Percentiles rank a stretch among this genome's conserved stretches.
phyloP scores from a whole-genome alignment of 2,329 filamentous ascomycete genomes.

The Diaporthe helianthi region DNA sequence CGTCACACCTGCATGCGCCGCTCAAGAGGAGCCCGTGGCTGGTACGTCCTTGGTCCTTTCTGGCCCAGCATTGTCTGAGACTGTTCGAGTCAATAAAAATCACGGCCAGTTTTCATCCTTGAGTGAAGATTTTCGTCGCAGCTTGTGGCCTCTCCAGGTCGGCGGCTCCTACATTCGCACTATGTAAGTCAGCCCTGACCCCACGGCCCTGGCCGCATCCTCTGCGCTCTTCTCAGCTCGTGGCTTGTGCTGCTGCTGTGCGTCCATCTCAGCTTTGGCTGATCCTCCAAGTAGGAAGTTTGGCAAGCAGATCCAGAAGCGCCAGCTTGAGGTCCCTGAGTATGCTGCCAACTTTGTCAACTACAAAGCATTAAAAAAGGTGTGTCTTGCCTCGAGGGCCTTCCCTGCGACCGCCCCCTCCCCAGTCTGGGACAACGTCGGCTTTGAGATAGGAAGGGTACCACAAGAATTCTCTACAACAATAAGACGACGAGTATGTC shows the following conservation, averaged over 20 bases:
- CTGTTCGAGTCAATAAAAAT: conserved; percentile 2
- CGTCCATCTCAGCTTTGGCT: conserved; percentile 33
- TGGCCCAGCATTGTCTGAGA: conserved; percentile 2
- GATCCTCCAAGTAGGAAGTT: conserved; percentile 79
- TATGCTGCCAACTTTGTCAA: conserved; percentile 99
- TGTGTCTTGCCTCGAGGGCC: conserved; percentile 48
- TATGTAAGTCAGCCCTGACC: conserved; percentile 44
- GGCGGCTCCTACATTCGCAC: conserved; percentile 41
- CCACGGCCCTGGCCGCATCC: background rate
- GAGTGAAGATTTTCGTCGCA: conserved; percentile 10
- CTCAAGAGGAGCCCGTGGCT: conserved; percentile 8
- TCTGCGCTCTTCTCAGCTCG: background rate
- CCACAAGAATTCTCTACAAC: background rate
- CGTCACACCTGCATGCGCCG: conserved; percentile 30
- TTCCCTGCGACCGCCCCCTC: background rate
- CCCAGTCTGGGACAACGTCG: background rate
- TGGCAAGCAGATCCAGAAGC: conserved; percentile 98
- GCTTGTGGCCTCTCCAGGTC: conserved; percentile 32
- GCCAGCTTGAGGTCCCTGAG: conserved; percentile 98
- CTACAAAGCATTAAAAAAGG: conserved; percentile 99
- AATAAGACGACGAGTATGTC: background rate
- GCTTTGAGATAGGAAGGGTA: background rate
- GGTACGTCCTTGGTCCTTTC: conserved; percentile 17
- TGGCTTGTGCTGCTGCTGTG: conserved; percentile 3
- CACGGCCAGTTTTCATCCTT: background rate